Evolutionary conservation across 306 rosid genomes (phyloP).

Genomic region (Dryas octopetala): DNA sequence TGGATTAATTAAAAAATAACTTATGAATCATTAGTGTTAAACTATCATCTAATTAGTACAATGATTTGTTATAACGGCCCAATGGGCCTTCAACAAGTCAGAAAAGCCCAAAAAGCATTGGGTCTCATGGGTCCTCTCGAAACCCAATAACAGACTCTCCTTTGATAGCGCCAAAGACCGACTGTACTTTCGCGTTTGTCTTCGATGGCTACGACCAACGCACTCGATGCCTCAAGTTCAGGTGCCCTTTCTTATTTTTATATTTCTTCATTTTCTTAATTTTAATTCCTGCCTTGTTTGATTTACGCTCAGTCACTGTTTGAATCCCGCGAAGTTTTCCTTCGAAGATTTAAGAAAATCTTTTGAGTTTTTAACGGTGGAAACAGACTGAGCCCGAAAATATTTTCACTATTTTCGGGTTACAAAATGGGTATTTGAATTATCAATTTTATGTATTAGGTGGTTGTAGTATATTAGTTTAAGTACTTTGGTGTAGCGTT

Average conservation of each 20-base stretch:
- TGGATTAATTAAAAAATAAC: too few species aligned
- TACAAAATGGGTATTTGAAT: not conserved
- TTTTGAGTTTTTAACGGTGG: not conserved
- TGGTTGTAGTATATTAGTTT: not conserved
- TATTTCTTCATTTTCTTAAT: not conserved
- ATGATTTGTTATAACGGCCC: too few species aligned
- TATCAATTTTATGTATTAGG: not conserved
- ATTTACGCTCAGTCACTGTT: not conserved
- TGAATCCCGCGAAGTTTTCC: not conserved
- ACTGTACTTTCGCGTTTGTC: not conserved
- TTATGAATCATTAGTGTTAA: too few species aligned
- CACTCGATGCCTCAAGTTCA: constrained; percentile 27
- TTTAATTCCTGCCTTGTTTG: not conserved
- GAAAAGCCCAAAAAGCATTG: not conserved
- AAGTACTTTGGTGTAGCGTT: not conserved
- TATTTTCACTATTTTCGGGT: not conserved
- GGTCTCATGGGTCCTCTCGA: not conserved
- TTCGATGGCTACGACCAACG: constrained; percentile 18
- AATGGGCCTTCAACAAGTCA: not conserved
- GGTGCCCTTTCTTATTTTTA: constrained; percentile 4
- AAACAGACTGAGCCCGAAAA: not conserved
- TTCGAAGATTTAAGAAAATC: not conserved
- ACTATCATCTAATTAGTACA: too few species aligned
- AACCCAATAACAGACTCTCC: not conserved
- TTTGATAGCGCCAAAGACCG: not conserved